phyloP scores from a whole-genome alignment of 2,329 filamentous ascomycete genomes.

The Cercospora berteroae region DNA sequence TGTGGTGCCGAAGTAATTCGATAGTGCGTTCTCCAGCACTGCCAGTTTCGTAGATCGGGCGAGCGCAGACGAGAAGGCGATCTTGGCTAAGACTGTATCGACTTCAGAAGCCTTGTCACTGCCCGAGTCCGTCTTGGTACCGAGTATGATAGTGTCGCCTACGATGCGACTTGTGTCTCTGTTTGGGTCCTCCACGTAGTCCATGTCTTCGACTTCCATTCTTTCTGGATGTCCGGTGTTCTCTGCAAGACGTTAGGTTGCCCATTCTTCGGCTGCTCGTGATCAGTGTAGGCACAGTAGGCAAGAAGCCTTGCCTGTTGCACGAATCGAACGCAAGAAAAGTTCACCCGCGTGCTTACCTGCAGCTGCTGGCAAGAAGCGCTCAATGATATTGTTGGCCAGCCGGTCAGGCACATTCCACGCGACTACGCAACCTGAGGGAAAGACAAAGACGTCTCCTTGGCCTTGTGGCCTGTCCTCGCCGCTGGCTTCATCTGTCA shows the following conservation, averaged over 20 bases:
- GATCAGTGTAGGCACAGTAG: not conserved
- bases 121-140: conserved; percentile 57
- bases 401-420: conserved; percentile 82
- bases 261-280: not conserved
- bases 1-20: conserved; percentile 82
- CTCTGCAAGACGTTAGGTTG: conserved; percentile 9
- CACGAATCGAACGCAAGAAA: not conserved
- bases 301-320: not conserved
- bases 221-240: conserved; percentile 64
- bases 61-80: conserved; percentile 92
- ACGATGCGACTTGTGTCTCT: conserved; percentile 74
- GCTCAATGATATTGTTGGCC: conserved; percentile 66
- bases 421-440: conserved; percentile 86
- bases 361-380: conserved; percentile 72
- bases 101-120: conserved; percentile 33
- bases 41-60: conserved; percentile 91
- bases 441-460: conserved; percentile 93
- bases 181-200: conserved; percentile 73
- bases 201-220: conserved; percentile 84
- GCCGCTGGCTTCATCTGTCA: conserved; percentile 46
- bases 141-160: conserved; percentile 85
- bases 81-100: conserved; percentile 78
- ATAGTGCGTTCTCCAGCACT: conserved; percentile 79
- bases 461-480: conserved; percentile 37
- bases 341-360: conserved; percentile 39